Evolutionary conservation across 345 rosid genomes (phyloP), one percentile per base, ranked within the genome.

Genomic region (Theobroma cacao): DNA sequence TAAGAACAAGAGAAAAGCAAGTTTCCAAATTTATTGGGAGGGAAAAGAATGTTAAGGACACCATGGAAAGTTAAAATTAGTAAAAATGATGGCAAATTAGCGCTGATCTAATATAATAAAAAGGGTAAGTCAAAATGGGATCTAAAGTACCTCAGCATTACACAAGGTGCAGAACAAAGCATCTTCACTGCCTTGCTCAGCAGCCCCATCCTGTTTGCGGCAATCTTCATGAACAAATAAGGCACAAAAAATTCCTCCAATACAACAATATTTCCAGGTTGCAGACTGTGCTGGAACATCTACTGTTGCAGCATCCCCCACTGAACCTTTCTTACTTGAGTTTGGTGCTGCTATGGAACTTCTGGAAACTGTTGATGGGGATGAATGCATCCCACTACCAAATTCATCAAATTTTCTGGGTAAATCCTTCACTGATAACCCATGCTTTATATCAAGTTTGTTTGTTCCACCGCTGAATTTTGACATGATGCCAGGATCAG

Each of bases 401-500:
- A 60, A 84, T 77, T 91, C 97, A 87, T 89, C 88, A 68, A 84
- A 88, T 47, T 85, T 86, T 78, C 88, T 80, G 0, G 86, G 80
- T 15, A 83, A 52, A 72, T 84, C 89, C 78, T 83, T 90, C 18
- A 71, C 83, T 10, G 89, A 75, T 72, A 89, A 80, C 18, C 80
- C 87, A 60, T 83, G 81, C 26, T 83, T 86, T 65, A 30, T 52
- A 78, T 82, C 86, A 75, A 76, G 74, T 75, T 84, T 77, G 53
- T 74, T 75, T 59, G 82, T 76, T 30, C 76, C 79, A 14, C 82
- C 62, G 50, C 86, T 81, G 77, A 96, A 96, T 59, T 89, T 94
- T 2, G 90, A 87, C 97, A 94, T 94, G 78, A 96, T 96, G 30
- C 98, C 97, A 64, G 99, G 99, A 90, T 96, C 99, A n/a, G 98